A percentile compares a stretch with the other conserved stretches of the same genome.
Conservation (phyloP, 805 yeast genomes). For the Saturnispora galanensis region DNA sequence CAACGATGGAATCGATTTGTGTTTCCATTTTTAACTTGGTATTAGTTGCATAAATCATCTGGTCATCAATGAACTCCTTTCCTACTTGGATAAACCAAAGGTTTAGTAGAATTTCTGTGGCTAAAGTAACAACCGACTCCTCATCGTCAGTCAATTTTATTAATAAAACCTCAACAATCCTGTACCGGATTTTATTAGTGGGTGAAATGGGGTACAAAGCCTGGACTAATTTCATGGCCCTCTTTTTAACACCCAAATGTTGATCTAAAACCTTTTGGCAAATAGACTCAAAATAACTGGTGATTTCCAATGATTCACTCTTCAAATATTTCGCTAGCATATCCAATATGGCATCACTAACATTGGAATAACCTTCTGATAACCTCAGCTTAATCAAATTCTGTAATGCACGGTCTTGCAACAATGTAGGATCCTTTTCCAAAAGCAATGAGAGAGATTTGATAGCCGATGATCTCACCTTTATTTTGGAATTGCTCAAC, state of each 20-base stretch:
- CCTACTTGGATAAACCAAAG: slow-evolving; percentile 26
- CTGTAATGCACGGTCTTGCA: slow-evolving; percentile 21
- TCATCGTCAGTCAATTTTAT: slow-evolving; percentile 64
- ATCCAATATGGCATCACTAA: slow-evolving; percentile 68
- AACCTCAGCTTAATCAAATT: slow-evolving; percentile 43
- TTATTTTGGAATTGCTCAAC: slow-evolving; percentile 39
- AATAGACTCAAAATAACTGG: slow-evolving; percentile 40
- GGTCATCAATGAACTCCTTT: neutral
- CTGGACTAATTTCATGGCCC: slow-evolving; percentile 44
- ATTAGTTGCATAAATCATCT: neutral
- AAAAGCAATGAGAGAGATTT: slow-evolving; percentile 50
- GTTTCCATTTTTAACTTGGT: neutral
- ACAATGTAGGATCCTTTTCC: slow-evolving; percentile 40
- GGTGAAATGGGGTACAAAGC: slow-evolving; percentile 34
- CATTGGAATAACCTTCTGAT: slow-evolving; percentile 68
- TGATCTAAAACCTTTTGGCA: slow-evolving; percentile 45
- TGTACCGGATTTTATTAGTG: slow-evolving; percentile 27
- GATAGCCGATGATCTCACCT: slow-evolving; percentile 53
- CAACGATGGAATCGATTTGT: slow-evolving; percentile 1
- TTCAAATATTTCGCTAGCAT: slow-evolving; percentile 42
- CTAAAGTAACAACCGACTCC: slow-evolving; percentile 36
- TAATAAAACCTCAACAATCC: slow-evolving; percentile 43
- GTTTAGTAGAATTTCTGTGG: slow-evolving; percentile 29
- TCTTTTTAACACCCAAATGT: slow-evolving; percentile 55
- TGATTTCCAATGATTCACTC: slow-evolving; percentile 34